Evolutionary conservation across 495 filamentous ascomycete genomes (phyloP).

Genomic region (Daldinia vernicosa): DNA sequence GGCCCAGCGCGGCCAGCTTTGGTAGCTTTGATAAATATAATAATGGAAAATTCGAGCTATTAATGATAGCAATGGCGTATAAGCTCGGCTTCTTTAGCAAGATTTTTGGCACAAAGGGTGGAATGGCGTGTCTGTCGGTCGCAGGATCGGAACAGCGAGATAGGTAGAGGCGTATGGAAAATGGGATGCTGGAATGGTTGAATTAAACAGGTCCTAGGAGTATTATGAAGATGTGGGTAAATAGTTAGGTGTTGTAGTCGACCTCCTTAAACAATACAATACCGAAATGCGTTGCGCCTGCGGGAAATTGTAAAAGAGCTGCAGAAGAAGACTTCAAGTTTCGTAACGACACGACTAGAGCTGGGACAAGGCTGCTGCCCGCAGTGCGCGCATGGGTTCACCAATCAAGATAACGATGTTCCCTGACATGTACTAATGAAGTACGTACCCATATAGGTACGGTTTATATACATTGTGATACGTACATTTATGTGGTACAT

Average conservation of each 20-base stretch:
- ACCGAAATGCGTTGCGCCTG: slow-evolving; percentile 8
- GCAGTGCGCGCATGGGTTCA: slow-evolving; percentile 28
- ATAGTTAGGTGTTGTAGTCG: background rate
- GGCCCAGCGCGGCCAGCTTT: background rate
- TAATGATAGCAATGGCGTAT: background rate
- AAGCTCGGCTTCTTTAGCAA: background rate
- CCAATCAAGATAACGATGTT: slow-evolving; percentile 36
- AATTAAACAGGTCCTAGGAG: background rate
- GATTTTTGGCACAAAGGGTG: slow-evolving; percentile 9
- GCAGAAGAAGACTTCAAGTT: slow-evolving; percentile 25
- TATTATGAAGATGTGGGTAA: background rate
- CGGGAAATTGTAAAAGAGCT: slow-evolving; percentile 7
- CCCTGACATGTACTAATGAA: slow-evolving; percentile 4
- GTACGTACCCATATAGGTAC: too few relatives aligned
- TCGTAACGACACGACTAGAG: slow-evolving; percentile 26
- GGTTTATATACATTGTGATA: too few relatives aligned
- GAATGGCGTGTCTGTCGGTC: slow-evolving; percentile 21
- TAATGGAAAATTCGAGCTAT: background rate
- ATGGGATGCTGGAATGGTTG: background rate
- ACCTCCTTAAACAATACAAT: background rate
- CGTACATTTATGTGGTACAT: too few relatives aligned
- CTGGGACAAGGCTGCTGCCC: slow-evolving; percentile 40
- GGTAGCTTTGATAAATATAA: background rate
- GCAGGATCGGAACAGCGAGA: slow-evolving; percentile 30
- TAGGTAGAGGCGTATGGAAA: slow-evolving; percentile 3